Conservation (phyloP, 768 basidiomycete genomes). For the Daedaleopsis nitida region DNA sequence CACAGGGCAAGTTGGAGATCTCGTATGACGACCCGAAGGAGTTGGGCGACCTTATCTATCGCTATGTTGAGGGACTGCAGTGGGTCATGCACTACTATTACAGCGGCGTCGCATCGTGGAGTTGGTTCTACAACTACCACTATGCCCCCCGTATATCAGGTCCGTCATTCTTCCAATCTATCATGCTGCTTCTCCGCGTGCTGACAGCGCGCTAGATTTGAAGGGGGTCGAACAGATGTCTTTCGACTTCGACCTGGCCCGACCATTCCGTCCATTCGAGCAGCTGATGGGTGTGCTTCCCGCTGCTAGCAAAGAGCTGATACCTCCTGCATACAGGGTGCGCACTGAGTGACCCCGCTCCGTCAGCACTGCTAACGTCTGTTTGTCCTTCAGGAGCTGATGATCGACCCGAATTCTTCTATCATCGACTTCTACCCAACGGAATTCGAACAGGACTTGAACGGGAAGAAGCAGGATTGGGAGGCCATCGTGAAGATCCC, state of each 20-base stretch:
- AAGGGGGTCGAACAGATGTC: slow-evolving; percentile 68
- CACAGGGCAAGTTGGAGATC: slow-evolving; percentile 84
- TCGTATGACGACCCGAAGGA: slow-evolving; percentile 68
- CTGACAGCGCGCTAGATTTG: slow-evolving; percentile 44
- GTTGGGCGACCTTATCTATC: slow-evolving; percentile 70
- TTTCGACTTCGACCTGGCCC: slow-evolving; percentile 87
- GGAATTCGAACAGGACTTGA: slow-evolving; percentile 91
- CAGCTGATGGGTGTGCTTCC: slow-evolving; percentile 99
- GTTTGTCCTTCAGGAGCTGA: slow-evolving; percentile 66
- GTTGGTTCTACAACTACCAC: slow-evolving; percentile 99
- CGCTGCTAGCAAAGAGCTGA: slow-evolving; percentile 83
- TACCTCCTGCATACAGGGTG: slow-evolving; percentile 86
- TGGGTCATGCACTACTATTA: slow-evolving; percentile 99
- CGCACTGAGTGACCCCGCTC: slow-evolving; percentile 19
- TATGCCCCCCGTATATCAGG: slow-evolving; percentile 97
- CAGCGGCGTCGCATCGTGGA: slow-evolving; percentile 95
- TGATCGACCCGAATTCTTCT: slow-evolving; percentile 81
- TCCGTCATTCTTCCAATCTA: slow-evolving; percentile 34
- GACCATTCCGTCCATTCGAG: slow-evolving; percentile 90
- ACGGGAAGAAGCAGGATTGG: slow-evolving; percentile 99
- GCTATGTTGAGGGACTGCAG: slow-evolving; percentile 92
- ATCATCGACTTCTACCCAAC: slow-evolving; percentile 94
- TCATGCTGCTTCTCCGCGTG: too few species aligned
- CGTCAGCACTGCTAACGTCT: slow-evolving; percentile 8
- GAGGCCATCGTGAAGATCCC: slow-evolving; percentile 99